Evolutionary conservation across 352 stramenopile species (phyloP), one percentile per base, ranked within the genome.

Genomic region (Phytophthora pisi): DNA sequence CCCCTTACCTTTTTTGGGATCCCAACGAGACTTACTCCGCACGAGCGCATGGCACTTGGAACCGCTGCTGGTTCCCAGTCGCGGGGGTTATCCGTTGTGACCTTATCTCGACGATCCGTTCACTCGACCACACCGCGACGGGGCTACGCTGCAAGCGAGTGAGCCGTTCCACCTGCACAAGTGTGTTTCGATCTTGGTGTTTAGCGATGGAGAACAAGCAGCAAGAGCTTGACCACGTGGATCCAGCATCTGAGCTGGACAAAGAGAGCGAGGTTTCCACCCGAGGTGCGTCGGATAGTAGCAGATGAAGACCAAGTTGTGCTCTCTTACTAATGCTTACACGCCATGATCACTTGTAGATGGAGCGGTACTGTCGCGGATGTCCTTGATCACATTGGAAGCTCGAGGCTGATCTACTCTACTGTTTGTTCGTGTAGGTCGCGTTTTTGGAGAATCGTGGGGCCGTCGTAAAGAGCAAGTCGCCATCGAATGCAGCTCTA

Each of bases 401-500:
- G 13, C 15, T 61, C 4, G 11, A 52, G 31, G 46, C 47, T 59
- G 3, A 23, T 23, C 9, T 15, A 10, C 2, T 4, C 11, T 38
- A 10, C 2, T 38, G 9, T 15, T 42, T 47, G 30, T 20, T 38
- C 31, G 1, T 64, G 15, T 28, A 81, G 74, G 56, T 73, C 34
- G 56, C 57, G 5, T 68, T 77, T 15, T 65, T 82, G 45, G 62
- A 82, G 38, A 77, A 73, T 43, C 68, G 57, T 26, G 50, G 49
- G 7, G 52, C 67, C 11, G 38, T 61, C 4, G 62, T 80, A 43
- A 79, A 79, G 54, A 84, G 62, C 36, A 79, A 78, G 31, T 82
- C 78, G 2, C 68, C 78, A 0, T 76, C 64, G 7, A 89, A 68
- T 51, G 71, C 66, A 24, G 61, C 73, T 38, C 45, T 91, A n/a